phyloP scores from a whole-genome alignment of 2,329 filamentous ascomycete genomes.

The Fusarium agapanthi region DNA sequence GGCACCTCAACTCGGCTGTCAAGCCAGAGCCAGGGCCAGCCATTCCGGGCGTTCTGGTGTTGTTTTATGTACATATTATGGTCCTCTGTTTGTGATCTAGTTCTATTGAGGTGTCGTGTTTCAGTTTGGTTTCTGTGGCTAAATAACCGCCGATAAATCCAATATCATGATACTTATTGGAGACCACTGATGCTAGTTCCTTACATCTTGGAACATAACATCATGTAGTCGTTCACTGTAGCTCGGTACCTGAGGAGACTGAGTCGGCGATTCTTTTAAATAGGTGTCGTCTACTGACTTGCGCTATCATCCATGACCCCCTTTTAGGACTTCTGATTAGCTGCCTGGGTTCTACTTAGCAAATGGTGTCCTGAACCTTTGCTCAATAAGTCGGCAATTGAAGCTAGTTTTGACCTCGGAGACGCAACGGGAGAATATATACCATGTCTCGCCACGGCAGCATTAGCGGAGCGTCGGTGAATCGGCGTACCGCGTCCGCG shows the following conservation, averaged over 20 bases:
- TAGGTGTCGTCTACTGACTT: neutral
- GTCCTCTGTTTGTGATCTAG: accelerated
- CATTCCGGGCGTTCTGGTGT: accelerated
- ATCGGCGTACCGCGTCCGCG: neutral
- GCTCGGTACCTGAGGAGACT: accelerated
- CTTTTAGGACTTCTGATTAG: accelerated
- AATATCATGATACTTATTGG: accelerated
- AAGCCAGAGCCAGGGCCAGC: neutral
- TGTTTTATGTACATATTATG: accelerated
- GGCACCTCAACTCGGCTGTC: neutral
- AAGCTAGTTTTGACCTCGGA: accelerated
- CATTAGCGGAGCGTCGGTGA: neutral
- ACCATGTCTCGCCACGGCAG: accelerated
- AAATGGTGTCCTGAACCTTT: accelerated
- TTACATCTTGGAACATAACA: accelerated
- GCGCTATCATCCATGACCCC: accelerated
- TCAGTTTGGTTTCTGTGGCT: accelerated
- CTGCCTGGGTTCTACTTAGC: accelerated
- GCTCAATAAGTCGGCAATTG: accelerated
- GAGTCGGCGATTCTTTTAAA: neutral
- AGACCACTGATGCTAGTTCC: neutral
- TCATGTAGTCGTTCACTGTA: no score
- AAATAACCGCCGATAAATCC: neutral
- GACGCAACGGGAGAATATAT: neutral
- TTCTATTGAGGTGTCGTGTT: neutral